Percentiles rank a stretch among this genome's conserved stretches.
phyloP scores from a whole-genome alignment of 2,329 filamentous ascomycete species.

The Xylaria polymorpha region DNA sequence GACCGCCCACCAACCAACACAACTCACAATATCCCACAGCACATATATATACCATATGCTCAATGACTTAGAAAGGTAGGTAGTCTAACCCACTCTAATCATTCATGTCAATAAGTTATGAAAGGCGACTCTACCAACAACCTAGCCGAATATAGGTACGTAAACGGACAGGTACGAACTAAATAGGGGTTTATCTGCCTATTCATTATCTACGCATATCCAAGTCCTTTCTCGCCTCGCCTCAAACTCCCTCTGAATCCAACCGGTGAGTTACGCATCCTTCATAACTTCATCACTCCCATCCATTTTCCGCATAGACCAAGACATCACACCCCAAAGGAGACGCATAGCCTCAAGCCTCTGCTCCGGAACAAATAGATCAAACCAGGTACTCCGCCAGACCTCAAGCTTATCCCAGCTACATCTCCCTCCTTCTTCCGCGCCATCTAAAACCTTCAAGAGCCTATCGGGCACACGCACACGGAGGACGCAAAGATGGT shows the following conservation, averaged over 20 bases:
- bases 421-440: constrained; percentile 45
- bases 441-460: constrained; percentile 65
- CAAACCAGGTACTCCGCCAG: constrained; percentile 70
- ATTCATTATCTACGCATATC: neutral
- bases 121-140: neutral
- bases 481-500: constrained; percentile 69
- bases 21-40: neutral
- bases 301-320: constrained; percentile 64
- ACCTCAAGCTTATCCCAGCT: constrained; percentile 66
- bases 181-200: neutral
- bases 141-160: neutral
- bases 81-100: neutral
- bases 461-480: constrained; percentile 67
- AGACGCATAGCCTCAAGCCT: constrained; percentile 67
- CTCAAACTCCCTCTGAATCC: neutral
- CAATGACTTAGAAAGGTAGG: neutral
- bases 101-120: neutral
- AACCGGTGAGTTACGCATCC: constrained; percentile 15
- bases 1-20: too few species aligned
- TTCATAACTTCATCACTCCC: constrained; percentile 27
- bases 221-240: neutral
- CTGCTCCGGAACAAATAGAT: constrained; percentile 66
- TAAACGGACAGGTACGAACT: neutral
- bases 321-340: constrained; percentile 70
- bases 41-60: neutral